Conservation (phyloP, 1,284 basidiomycete genomes). For the Mixia osmundae region DNA sequence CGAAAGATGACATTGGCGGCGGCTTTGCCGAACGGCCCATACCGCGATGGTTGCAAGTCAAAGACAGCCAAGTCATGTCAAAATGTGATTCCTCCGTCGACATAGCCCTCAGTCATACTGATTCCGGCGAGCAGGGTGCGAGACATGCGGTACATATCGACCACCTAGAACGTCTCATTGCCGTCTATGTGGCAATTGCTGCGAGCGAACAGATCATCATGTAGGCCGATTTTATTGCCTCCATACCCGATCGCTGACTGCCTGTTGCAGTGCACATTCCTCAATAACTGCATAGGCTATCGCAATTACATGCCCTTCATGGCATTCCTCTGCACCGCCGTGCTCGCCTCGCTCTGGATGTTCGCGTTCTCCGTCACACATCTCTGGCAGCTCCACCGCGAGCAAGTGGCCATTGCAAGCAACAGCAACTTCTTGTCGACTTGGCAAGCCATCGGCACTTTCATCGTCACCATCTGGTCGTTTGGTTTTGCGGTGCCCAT, state of each 20-base stretch:
- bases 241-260: too few species aligned
- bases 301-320: conserved; percentile 81
- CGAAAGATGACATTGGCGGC: conserved; percentile 18
- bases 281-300: conserved; percentile 77
- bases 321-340: conserved; percentile 42
- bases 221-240: too few species aligned
- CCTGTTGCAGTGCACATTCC: conserved; percentile 69
- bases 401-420: not conserved
- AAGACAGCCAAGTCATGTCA: conserved; percentile 28
- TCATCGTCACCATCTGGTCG: conserved; percentile 45
- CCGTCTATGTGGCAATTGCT: conserved; percentile 86
- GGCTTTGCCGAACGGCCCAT: conserved; percentile 25
- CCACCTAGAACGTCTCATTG: conserved; percentile 80
- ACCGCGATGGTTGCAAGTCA: conserved; percentile 54
- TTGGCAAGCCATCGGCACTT: conserved; percentile 40
- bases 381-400: not conserved
- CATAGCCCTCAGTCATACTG: not conserved
- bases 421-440: conserved; percentile 33
- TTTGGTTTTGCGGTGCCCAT: conserved; percentile 56
- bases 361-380: conserved; percentile 26
- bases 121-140: conserved; percentile 35
- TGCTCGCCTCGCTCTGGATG: conserved; percentile 44
- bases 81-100: conserved; percentile 33
- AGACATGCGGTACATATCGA: conserved; percentile 58
- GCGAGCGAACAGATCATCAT: conserved; percentile 57